These are phyloP conservation scores for Kwoniella sp. DNA, from an alignment of 768 basidiomycete genomes.

Conservation along the genomic window DNA sequence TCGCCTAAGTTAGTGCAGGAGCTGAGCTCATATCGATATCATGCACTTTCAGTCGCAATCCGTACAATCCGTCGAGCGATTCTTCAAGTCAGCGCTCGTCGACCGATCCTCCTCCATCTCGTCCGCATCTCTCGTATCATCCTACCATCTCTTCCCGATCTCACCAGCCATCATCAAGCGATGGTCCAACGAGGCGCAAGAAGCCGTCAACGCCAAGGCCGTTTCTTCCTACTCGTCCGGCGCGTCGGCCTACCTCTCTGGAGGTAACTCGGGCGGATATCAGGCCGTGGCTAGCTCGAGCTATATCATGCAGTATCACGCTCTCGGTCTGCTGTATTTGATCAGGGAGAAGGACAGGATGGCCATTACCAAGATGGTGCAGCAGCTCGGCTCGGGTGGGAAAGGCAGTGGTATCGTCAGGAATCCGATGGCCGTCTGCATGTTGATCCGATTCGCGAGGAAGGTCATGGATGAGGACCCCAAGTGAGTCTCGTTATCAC, in stretches of 20 bases:
- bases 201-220: constrained; percentile 88
- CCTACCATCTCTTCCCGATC: constrained; percentile 91
- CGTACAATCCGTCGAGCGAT: constrained; percentile 92
- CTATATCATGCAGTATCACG: constrained; percentile 95
- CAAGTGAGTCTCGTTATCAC: constrained; percentile 67
- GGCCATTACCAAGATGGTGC: constrained; percentile 99
- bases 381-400: constrained; percentile 67
- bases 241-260: constrained; percentile 51
- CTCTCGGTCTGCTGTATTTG: constrained; percentile 85
- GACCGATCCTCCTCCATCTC: constrained; percentile 94
- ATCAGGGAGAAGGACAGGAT: constrained; percentile 97
- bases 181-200: constrained; percentile 99
- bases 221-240: constrained; percentile 68
- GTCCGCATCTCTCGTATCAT: constrained; percentile 92
- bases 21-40: background rate
- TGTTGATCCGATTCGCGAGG: constrained; percentile 97
- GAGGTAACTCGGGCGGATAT: constrained; percentile 62
- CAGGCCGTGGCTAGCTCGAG: constrained; percentile 85
- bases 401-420: constrained; percentile 83
- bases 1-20: too few species aligned
- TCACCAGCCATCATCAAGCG: constrained; percentile 96
- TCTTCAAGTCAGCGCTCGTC: constrained; percentile 99
- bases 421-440: constrained; percentile 96
- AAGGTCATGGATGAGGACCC: constrained; percentile 99
- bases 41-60: constrained; percentile 48